Percentiles rank a stretch among this genome's conserved stretches.
phyloP scores from a whole-genome alignment of 495 filamentous ascomycete species.

The Staphylotrichum longicolle region DNA sequence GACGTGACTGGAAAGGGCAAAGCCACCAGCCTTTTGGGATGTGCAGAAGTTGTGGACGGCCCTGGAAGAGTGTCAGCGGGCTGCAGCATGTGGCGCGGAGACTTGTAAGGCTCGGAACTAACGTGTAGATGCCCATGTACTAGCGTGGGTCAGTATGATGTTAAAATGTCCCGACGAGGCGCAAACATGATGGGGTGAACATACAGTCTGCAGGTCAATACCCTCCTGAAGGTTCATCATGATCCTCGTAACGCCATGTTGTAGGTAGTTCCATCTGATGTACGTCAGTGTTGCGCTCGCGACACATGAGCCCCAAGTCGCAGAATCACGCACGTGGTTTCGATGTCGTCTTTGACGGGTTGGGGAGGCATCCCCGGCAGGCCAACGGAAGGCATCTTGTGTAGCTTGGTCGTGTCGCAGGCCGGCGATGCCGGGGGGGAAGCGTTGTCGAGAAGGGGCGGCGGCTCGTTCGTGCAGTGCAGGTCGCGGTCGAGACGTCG shows the following conservation, averaged over 20 bases:
- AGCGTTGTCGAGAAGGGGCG: background rate
- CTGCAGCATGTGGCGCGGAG: background rate
- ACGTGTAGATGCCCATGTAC: conserved; percentile 99
- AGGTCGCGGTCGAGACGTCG: background rate
- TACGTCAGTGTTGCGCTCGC: conserved; percentile 23
- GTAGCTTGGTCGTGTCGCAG: conserved; percentile 7
- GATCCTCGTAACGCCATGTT: conserved; percentile 82
- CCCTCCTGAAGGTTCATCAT: conserved; percentile 90
- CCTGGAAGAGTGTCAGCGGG: conserved; percentile 45
- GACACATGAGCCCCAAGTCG: background rate
- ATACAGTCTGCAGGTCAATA: conserved; percentile 84
- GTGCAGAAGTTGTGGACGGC: conserved; percentile 99
- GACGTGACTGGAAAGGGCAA: conserved; percentile 31
- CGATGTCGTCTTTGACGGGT: conserved; percentile 79
- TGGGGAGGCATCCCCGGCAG: conserved; percentile 42
- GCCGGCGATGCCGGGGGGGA: conserved; percentile 1
- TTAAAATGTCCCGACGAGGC: background rate
- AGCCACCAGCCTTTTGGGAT: conserved; percentile 81
- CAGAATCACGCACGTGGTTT: conserved; percentile 65
- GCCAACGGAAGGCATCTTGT: conserved; percentile 30
- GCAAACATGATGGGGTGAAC: conserved; percentile 31
- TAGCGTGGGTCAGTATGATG: background rate
- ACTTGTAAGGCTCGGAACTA: conserved; percentile 30
- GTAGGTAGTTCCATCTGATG: conserved; percentile 80
- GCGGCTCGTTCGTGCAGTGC: background rate